Conservation (phyloP, 2,329 filamentous ascomycete genomes). For the Fusarium stilboides region DNA sequence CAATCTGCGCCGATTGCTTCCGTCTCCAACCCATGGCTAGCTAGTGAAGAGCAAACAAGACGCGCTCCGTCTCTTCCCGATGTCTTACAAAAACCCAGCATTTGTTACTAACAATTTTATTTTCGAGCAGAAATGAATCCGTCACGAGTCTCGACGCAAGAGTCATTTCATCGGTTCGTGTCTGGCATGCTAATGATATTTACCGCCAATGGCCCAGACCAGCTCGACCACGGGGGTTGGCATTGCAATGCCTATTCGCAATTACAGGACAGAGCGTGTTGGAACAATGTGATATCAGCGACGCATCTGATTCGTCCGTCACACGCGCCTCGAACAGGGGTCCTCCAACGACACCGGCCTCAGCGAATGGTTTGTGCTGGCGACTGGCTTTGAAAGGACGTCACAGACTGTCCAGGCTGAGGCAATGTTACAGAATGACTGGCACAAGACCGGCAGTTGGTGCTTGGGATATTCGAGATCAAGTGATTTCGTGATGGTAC, state of each 20-base stretch:
- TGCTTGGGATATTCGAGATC: slow-evolving; percentile 9
- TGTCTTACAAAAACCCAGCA: slow-evolving; percentile 15
- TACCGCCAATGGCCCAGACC: slow-evolving; percentile 45
- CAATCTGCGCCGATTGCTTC: slow-evolving; percentile 21
- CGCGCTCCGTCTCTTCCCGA: slow-evolving; percentile 42
- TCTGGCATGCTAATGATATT: slow-evolving; percentile 5
- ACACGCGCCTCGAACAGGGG: slow-evolving; percentile 27
- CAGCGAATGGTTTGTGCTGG: slow-evolving; percentile 26
- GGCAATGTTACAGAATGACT: slow-evolving; percentile 6
- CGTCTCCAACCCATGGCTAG: slow-evolving; percentile 14
- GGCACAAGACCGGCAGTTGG: slow-evolving; percentile 14
- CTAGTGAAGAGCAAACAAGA: slow-evolving; percentile 9
- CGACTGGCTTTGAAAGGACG: slow-evolving; percentile 11
- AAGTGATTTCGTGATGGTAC: slow-evolving; percentile 26
- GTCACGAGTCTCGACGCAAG: slow-evolving; percentile 19
- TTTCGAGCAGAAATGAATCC: slow-evolving; percentile 4
- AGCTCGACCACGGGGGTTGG: slow-evolving; percentile 41
- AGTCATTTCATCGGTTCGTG: slow-evolving; percentile 6
- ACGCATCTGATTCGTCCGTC: slow-evolving; percentile 44
- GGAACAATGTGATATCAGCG: slow-evolving; percentile 47
- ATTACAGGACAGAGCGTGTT: slow-evolving; percentile 35
- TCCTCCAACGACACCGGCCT: slow-evolving; percentile 30
- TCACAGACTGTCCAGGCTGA: slow-evolving; percentile 32
- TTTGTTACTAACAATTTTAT: slow-evolving; percentile 8
- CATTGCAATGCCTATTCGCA: slow-evolving; percentile 44